phyloP scores from a whole-genome alignment of 129 eudicot species.

The sunflower (Helianthus annuus) region HanXRQr2.0-SUNRISE NC_035443.2:47604325-47604824 shows the following conservation, averaged over 20 bases:
- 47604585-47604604: background rate
- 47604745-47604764: slow-evolving; percentile 49
- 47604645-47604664: slow-evolving; percentile 10
- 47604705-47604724: slow-evolving; percentile 13
- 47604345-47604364: slow-evolving; percentile 67
- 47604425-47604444: slow-evolving; percentile 6
- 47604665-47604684: background rate
- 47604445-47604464: slow-evolving; percentile 21
- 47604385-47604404: slow-evolving; percentile 59
- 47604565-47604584: slow-evolving; percentile 47
- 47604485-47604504: slow-evolving; percentile 78
- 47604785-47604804: slow-evolving; percentile 75
- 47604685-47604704: slow-evolving; percentile 6
- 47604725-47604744: slow-evolving; percentile 63
- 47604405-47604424: slow-evolving; percentile 9
- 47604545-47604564: slow-evolving; percentile 58
- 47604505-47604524: slow-evolving; percentile 65
- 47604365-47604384: slow-evolving; percentile 54
- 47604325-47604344: slow-evolving; percentile 53
- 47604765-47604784: slow-evolving; percentile 70
- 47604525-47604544: slow-evolving; percentile 43
- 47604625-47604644: slow-evolving; percentile 5
- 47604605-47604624: background rate
- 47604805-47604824: slow-evolving; percentile 68
- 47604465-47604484: slow-evolving; percentile 60